phyloP scores from a whole-genome alignment of 176 grass and related monocot genomes.

The Leersia perrieri region DNA sequence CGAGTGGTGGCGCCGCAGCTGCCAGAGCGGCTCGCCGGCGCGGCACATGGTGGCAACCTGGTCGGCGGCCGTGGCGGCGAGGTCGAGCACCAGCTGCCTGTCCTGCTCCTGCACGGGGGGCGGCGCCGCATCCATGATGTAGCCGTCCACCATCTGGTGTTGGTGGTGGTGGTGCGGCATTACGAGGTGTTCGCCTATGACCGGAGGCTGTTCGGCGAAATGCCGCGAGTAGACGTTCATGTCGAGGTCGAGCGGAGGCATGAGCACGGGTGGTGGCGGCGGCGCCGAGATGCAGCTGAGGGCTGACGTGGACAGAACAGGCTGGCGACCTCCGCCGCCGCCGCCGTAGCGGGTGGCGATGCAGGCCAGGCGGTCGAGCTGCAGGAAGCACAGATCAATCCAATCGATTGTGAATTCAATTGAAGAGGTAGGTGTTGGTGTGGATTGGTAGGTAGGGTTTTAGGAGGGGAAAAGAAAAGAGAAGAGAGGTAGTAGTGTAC shows the following conservation, averaged over 20 bases:
- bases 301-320: constrained; percentile 22
- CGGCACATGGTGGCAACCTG: constrained; percentile 64
- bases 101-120: constrained; percentile 65
- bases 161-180: too few species aligned
- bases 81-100: constrained; percentile 66
- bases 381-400: constrained; percentile 1
- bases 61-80: constrained; percentile 61
- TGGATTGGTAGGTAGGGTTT: neutral
- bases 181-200: too few species aligned
- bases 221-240: constrained; percentile 82
- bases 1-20: too few species aligned
- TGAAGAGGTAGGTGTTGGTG: too few species aligned
- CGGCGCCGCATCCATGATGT: too few species aligned
- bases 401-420: too few species aligned
- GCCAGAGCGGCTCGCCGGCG: constrained; percentile 59
- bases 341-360: constrained; percentile 57
- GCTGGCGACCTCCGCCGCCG: constrained; percentile 37
- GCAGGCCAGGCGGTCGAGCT: constrained; percentile 91
- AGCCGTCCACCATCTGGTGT: constrained; percentile 32
- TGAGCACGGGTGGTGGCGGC: constrained; percentile 42
- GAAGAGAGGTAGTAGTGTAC: too few species aligned
- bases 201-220: constrained; percentile 49
- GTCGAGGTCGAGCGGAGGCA: constrained; percentile 79
- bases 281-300: constrained; percentile 40
- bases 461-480: neutral